Conservation (phyloP, 1,139 yeast species). For the Candida gigantensis region DNA sequence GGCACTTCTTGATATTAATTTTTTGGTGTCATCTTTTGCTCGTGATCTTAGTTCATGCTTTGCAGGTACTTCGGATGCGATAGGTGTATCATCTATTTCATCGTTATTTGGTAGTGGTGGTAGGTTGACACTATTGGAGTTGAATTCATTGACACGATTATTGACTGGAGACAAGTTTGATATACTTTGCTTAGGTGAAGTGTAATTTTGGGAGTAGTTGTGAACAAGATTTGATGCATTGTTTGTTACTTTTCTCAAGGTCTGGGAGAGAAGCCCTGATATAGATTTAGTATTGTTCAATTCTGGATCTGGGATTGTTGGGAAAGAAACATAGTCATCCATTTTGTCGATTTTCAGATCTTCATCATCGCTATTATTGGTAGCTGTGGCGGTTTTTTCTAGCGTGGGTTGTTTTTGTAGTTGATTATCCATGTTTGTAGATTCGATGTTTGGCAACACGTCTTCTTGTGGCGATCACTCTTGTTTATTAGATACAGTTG, state of each 20-base stretch:
- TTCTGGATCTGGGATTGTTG: constrained; percentile 49
- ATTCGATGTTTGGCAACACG: too few species aligned
- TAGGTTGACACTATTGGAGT: background rate
- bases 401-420: constrained; percentile 1
- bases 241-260: constrained; percentile 47
- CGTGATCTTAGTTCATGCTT: background rate
- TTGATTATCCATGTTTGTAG: background rate
- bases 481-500: too few species aligned
- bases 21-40: background rate
- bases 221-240: constrained; percentile 45
- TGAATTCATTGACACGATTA: background rate
- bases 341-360: background rate
- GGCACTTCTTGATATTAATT: constrained; percentile 2
- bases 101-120: constrained; percentile 1
- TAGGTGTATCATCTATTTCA: constrained; percentile 9
- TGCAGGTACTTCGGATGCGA: background rate
- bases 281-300: constrained; percentile 32
- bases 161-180: constrained; percentile 5
- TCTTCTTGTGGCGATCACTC: too few species aligned
- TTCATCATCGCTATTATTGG: constrained; percentile 19
- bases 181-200: constrained; percentile 4
- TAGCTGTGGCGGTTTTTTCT: constrained; percentile 9
- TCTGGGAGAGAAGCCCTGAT: constrained; percentile 37
- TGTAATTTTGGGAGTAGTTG: constrained; percentile 22
- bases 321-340: constrained; percentile 44